Conservation (phyloP, 1,284 basidiomycete species). For the Leccinum fuscescens region DNA sequence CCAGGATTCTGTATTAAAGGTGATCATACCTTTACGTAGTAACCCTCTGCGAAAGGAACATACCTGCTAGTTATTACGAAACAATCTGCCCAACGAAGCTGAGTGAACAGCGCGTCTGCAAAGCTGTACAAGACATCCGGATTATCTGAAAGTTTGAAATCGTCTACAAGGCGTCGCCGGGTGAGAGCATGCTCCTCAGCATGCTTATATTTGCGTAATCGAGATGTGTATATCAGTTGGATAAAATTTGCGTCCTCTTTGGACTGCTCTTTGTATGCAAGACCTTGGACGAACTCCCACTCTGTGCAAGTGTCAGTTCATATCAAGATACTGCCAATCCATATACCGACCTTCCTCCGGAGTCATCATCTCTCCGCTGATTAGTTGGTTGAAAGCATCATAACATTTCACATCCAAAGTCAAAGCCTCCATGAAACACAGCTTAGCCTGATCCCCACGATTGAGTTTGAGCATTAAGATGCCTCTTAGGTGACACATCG, state of each 20-base stretch:
- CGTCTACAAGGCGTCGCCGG: slow-evolving; percentile 69
- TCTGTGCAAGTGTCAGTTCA: slow-evolving; percentile 48
- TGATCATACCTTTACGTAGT: slow-evolving; percentile 1
- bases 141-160: slow-evolving; percentile 83
- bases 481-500: slow-evolving; percentile 92
- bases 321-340: not conserved
- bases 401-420: slow-evolving; percentile 96
- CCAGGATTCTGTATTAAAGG: slow-evolving; percentile 65
- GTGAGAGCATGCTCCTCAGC: slow-evolving; percentile 78
- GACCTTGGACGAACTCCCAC: slow-evolving; percentile 90
- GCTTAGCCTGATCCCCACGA: slow-evolving; percentile 84
- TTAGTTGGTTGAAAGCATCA: slow-evolving; percentile 89
- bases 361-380: slow-evolving; percentile 92
- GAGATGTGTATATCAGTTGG: slow-evolving; percentile 86
- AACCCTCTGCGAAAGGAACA: slow-evolving; percentile 6
- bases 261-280: slow-evolving; percentile 82
- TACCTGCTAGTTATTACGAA: slow-evolving; percentile 85
- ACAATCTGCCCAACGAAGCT: slow-evolving; percentile 93
- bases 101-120: slow-evolving; percentile 87
- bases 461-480: slow-evolving; percentile 93
- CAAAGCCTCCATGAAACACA: slow-evolving; percentile 93
- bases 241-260: slow-evolving; percentile 89
- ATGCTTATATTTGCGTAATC: slow-evolving; percentile 88
- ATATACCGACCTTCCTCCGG: slow-evolving; percentile 76
- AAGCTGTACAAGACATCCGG: slow-evolving; percentile 90